These are phyloP conservation scores for Podospora pseudoanserina DNA, from an alignment of 495 filamentous ascomycete genomes.

Conservation along the genomic window DNA sequence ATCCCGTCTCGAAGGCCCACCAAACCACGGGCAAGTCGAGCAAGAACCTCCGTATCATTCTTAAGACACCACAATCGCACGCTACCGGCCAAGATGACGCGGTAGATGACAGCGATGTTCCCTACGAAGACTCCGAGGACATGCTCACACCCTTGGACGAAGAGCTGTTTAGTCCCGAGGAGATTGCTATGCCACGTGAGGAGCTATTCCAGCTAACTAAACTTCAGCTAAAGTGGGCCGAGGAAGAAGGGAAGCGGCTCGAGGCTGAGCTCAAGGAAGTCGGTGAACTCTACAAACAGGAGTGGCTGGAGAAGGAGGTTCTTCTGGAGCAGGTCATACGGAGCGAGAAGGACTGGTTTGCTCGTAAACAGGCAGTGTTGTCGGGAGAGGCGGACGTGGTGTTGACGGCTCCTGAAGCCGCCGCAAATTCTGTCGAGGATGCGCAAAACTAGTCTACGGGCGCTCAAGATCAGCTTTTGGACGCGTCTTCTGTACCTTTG, in stretches of 20 bases:
- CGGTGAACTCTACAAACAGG: constrained; percentile 64
- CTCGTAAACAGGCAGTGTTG: constrained; percentile 42
- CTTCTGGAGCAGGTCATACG: constrained; percentile 53
- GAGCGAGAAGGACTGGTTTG: constrained; percentile 50
- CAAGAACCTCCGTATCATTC: constrained; percentile 63
- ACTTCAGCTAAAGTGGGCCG: constrained; percentile 76
- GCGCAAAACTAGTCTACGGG: neutral
- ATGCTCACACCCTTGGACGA: constrained; percentile 50
- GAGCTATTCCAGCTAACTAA: constrained; percentile 71
- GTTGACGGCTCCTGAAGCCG: constrained; percentile 6
- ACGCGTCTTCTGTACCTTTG: too few species aligned
- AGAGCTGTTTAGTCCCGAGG: constrained; percentile 69
- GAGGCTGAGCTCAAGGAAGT: constrained; percentile 59
- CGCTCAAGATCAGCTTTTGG: too few species aligned
- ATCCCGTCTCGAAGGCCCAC: constrained; percentile 77
- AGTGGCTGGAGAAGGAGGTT: constrained; percentile 82
- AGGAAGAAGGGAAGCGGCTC: constrained; percentile 63
- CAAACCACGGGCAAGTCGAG: constrained; percentile 49
- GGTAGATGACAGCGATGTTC: constrained; percentile 49
- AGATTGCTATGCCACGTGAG: constrained; percentile 63
- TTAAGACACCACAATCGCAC: constrained; percentile 54
- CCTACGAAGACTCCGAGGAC: constrained; percentile 43
- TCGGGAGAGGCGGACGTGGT: constrained; percentile 33
- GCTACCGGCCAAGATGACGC: constrained; percentile 52
- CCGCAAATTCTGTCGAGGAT: constrained; percentile 8